phyloP scores from a whole-genome alignment of 495 filamentous ascomycete species.

The Cairneyella variabilis region DNA sequence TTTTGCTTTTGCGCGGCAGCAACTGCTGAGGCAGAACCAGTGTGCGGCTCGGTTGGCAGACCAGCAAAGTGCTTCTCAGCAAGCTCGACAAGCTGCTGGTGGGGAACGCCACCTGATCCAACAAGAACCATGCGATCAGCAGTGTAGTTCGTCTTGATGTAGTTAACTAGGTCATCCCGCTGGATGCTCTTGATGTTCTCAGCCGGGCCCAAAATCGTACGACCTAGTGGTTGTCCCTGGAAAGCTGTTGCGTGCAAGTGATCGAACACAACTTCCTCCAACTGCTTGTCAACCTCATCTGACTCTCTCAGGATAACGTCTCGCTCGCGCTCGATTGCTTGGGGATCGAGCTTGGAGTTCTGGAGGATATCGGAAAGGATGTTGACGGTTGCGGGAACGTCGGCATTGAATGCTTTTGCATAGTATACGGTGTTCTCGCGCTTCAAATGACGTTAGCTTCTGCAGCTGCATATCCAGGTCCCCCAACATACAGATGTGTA shows the following conservation, averaged over 20 bases:
- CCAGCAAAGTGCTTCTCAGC: conserved; percentile 92
- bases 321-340: conserved; percentile 92
- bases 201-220: conserved; percentile 95
- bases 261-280: conserved; percentile 99
- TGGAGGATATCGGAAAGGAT: conserved; percentile 99
- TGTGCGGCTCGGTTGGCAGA: conserved; percentile 66
- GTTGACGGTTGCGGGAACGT: conserved; percentile 92
- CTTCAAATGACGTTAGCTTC: conserved; percentile 40
- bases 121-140: conserved; percentile 99
- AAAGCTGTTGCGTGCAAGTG: conserved; percentile 98
- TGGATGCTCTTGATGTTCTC: conserved; percentile 98
- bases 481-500: conserved; percentile 87
- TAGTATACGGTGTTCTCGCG: conserved; percentile 99
- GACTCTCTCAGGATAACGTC: conserved; percentile 98
- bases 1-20: conserved; percentile 71
- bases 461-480: neutral
- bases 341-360: conserved; percentile 92
- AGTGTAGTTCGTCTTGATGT: conserved; percentile 99
- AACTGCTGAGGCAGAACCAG: conserved; percentile 58
- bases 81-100: conserved; percentile 88
- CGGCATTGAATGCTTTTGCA: conserved; percentile 96
- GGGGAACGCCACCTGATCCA: conserved; percentile 89
- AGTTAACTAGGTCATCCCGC: conserved; percentile 81
- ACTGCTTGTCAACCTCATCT: conserved; percentile 99
- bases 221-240: conserved; percentile 91